Evolutionary conservation across 495 filamentous ascomycete genomes (phyloP), one percentile per base, ranked within the genome.

Genomic region (Sordaria brevicollis): DNA sequence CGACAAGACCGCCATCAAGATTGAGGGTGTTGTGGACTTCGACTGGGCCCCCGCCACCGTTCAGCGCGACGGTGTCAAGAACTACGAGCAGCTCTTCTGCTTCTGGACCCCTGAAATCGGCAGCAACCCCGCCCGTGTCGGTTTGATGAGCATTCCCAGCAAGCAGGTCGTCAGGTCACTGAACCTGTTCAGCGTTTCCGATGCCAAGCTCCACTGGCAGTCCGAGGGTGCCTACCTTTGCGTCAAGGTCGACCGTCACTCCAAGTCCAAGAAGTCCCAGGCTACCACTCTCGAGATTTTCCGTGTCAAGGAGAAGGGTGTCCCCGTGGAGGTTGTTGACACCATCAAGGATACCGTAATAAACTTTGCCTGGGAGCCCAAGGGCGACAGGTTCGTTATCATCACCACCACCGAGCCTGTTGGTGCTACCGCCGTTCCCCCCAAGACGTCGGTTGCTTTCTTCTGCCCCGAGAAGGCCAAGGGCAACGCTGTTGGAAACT

Each of bases 81-180:
- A 86, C 5, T 94, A 97, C 78, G 95, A 97, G 82, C 95, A 97
- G 80, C 86, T 97, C 5, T 89, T 99, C 80, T 96, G 91, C 86
- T 99, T 93, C 89, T 99, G 95, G 95, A 97, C 95, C 13, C 95
- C 95, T 65, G 95, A 97, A 81, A 94, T 97, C 71, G 95, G 93
- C 77, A 96, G 92, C 86, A 97, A 97, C 79, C 95, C 95, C n/a
- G 95, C 95, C 67, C 93, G 93, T 81, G 95, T 97, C 73, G 94
- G 89, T 68, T 83, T 99, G 74, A 99, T 99, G 95, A 92, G 87
- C 81, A 91, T 99, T 70, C 95, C 95, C 1, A 92, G 91, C 38
- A 98, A 97, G 83, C 88, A 96, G 77, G 87, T 96, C 71, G 91
- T 97, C 43, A 91, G 95, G 73, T 95, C 94, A 1, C 85, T 97